A percentile compares a stretch with the other conserved stretches of the same genome.
Evolutionary conservation across 768 basidiomycete genomes (phyloP).

Genomic region (Cystoderma amianthinum): DNA sequence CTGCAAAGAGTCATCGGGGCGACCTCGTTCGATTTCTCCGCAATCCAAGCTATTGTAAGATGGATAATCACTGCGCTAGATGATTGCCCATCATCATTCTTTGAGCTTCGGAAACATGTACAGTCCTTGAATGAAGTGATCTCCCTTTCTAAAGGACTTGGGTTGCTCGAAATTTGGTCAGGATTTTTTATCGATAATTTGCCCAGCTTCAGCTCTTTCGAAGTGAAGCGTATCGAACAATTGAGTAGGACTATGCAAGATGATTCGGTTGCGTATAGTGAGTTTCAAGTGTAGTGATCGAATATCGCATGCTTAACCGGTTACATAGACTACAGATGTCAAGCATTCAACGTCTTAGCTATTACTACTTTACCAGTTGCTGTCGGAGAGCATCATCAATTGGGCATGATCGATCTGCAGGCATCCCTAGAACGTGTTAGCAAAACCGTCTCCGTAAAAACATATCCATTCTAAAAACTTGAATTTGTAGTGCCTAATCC

Average conservation of each 20-base stretch:
- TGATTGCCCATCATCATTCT: conserved; percentile 23
- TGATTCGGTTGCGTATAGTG: conserved; percentile 10
- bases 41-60: conserved; percentile 48
- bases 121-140: conserved; percentile 38
- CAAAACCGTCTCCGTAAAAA: too few relatives aligned
- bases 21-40: conserved; percentile 56
- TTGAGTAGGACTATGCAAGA: conserved; percentile 13
- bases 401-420: not conserved
- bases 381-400: conserved; percentile 10
- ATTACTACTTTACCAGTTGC: conserved; percentile 21
- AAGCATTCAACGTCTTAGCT: conserved; percentile 32
- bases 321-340: conserved; percentile 27
- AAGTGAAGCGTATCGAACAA: conserved; percentile 13
- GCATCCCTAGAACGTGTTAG: conserved; percentile 15
- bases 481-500: not conserved
- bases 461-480: too few relatives aligned
- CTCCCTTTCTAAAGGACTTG: conserved; percentile 63
- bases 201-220: conserved; percentile 6
- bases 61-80: conserved; percentile 42
- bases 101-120: conserved; percentile 20
- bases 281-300: too few relatives aligned
- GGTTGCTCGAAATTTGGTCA: conserved; percentile 69
- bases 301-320: too few relatives aligned
- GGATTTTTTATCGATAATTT: conserved; percentile 25
- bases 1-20: conserved; percentile 34